Evolutionary conservation across 2,329 filamentous ascomycete genomes (phyloP), one percentile per base, ranked within the genome.

Genomic region (Pseudodiploospora longispora): DNA sequence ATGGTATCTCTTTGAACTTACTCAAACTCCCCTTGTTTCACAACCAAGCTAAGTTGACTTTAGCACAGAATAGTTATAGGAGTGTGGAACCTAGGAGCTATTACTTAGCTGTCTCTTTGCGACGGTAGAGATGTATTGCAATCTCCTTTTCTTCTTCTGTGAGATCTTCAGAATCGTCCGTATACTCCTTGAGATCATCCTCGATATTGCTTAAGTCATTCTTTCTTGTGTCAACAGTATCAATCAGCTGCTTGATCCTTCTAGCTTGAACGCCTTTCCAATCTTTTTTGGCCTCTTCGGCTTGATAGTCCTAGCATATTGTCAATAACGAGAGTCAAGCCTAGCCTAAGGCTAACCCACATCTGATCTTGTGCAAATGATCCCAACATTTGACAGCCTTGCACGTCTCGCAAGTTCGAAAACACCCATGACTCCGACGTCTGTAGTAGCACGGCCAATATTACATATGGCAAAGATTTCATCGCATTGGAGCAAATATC

Each of bases 381-480:
- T 68, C n/a, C 64, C 60, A 6, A 71, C 55, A 3, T 68, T 71
- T 0, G 59, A 59, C 1, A 73, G 49, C 0, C 49, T 48, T 0
- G 65, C 68, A 4, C 57, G 49, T 10, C 53, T 54, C 0, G 68
- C 70, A 3, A 73, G 53, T 1, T 68, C 58, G 40, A 73, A 64
- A 1, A 73, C 64, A 7, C 55, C 54, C 27, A 49, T 50, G 1
- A 75, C 64, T 0, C 68, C 65, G 12, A 56, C 54, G 43, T 74
- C 65, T 0, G 64, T 71, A 1, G 52, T 58, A 0, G 69, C 70
- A 7, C 72, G 60, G 0, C 61, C 63, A 10, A 69, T 69, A 27
- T 56, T 54, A 40, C 65, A 67, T 1, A 74, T 59, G 1, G 61
- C 69, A 41, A 75, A 68, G 4, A 75, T 69, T 44, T 72, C 70